Conservation (phyloP, 2,329 filamentous ascomycete genomes). For the Calonectria leucothoes region DNA sequence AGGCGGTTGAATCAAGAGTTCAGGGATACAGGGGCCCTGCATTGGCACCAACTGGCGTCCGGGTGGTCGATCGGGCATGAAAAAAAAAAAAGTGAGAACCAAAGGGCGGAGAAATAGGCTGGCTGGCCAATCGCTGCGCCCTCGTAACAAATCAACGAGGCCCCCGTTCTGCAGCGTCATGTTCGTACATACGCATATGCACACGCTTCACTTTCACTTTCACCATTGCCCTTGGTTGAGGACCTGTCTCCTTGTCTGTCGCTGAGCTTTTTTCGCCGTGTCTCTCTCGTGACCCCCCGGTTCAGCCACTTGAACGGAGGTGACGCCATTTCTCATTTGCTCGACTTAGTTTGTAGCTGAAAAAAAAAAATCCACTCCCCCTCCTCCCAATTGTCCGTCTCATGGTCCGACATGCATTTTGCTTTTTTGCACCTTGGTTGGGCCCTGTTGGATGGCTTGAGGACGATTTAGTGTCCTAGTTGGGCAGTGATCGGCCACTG, state of each 20-base stretch:
- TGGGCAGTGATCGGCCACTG: background rate
- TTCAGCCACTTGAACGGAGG: background rate
- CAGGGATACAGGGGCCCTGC: conserved; percentile 31
- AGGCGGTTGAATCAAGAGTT: conserved; percentile 43
- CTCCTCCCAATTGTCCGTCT: background rate
- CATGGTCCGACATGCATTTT: background rate
- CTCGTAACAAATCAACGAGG: background rate
- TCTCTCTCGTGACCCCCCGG: conserved; percentile 4
- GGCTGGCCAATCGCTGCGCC: background rate
- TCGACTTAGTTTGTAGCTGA: background rate
- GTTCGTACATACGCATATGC: background rate
- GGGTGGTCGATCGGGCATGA: conserved; percentile 31
- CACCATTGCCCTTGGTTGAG: background rate
- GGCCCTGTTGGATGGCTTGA: background rate
- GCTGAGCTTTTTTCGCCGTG: background rate
- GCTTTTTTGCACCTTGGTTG: background rate
- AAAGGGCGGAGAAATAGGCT: background rate
- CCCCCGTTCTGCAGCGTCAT: background rate
- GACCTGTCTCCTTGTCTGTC: background rate
- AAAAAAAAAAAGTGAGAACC: too few relatives aligned
- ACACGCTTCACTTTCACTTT: background rate
- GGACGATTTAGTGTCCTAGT: background rate
- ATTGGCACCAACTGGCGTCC: background rate
- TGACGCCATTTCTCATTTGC: background rate
- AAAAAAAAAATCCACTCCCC: background rate